Evolutionary conservation across 805 yeast genomes (phyloP), one percentile per base, ranked within the genome.

Genomic region (Diddensiella santjacobensis): DNA sequence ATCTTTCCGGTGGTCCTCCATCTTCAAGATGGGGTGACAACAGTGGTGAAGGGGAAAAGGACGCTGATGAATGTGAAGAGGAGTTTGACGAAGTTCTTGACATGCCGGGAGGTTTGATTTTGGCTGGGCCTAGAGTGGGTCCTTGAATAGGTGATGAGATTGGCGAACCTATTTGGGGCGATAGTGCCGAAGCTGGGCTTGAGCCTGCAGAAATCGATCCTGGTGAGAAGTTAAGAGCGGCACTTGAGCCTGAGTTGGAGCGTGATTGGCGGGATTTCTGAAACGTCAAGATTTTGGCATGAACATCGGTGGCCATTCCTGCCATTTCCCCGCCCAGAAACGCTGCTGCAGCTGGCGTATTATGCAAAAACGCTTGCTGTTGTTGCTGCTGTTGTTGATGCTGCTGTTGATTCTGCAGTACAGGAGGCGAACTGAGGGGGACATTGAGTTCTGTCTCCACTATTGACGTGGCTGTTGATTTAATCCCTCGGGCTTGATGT

Each of bases 241-340:
- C 35, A 48, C 51, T 61, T 4, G 62, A 60, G 58, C 69, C 61
- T 36, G 67, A 60, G 4, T 70, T 61, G 36, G 72, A 57, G 44
- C 70, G 68, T 42, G 69, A 68, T 56, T 96, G 77, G 60, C 51
- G 18, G 3, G 84, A 81, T 54, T 87, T 88, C 65, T 89, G 96
- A 58, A 90, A 86, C 0, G 96, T 96, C 64, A 85, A 69, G 31
- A 90, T 75, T 54, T 93, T 73, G 1, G 96, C 96, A 65, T 89
- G 96, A 36, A 88, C 77, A 53, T 86, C 91, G 8, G 93, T 83
- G 58, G 70, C 60, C 35, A 62, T 31, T 8, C 51, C 51, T n/a
- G 48, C 19, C 3, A 47, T 20, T 8, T 40, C 42, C 5, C 49
- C 49, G 3, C 49, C 49, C 17, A 46, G 17, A 18, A 46, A 30